Base-by-base conservation (phyloP, 2,329 filamentous ascomycete species). In the Trichoderma atroviride region DNA sequence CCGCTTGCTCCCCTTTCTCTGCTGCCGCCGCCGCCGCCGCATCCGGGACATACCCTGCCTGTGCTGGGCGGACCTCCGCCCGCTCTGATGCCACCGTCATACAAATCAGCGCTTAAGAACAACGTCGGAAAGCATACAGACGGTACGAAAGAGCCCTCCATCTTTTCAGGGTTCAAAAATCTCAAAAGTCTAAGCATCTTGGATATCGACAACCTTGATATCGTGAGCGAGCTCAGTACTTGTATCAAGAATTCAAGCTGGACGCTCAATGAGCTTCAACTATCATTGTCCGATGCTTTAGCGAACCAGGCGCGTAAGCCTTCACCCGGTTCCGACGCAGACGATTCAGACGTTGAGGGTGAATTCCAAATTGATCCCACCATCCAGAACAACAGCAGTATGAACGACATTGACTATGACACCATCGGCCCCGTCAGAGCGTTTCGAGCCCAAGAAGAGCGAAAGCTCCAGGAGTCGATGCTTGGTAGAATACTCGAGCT, bases 181-280 rank as follows among this genome's bases (percentile, higher is more conserved):
- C 79, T 91, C 16, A 84, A 83, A 71, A 83, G 75, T 5, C 78
- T 91, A 16, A 79, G 83, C 4, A 79, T 90, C 7, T 79, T 90
- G 40, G 88, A 91, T 71, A 89, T 91, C 64, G 88, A 90, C 70
- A 83, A 79, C 33, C 79, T 89, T 5, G 86, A 88, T 40, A 79
- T 87, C 37, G 74, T 89, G 14, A 76, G 81, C 1, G 88, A 90
- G 76, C 81, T 91, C 70, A 85, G 83, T 71, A 74, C 80, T 5
- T 89, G 87, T 73, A 78, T 91, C 29, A 80, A 80, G 13, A 85
- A 86, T 71, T 89, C 85, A 1, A 81, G 84, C 2, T 81, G 84
- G 1, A 87, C 86, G 0, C 79, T 91, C 27, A 84, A 80, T 27
- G 83, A 85, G 57, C 78, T 91, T 31, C 83, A 85, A 62, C 77